Base-by-base conservation (phyloP, 2,329 filamentous ascomycete species). In the Cadophora sp. region DNA sequence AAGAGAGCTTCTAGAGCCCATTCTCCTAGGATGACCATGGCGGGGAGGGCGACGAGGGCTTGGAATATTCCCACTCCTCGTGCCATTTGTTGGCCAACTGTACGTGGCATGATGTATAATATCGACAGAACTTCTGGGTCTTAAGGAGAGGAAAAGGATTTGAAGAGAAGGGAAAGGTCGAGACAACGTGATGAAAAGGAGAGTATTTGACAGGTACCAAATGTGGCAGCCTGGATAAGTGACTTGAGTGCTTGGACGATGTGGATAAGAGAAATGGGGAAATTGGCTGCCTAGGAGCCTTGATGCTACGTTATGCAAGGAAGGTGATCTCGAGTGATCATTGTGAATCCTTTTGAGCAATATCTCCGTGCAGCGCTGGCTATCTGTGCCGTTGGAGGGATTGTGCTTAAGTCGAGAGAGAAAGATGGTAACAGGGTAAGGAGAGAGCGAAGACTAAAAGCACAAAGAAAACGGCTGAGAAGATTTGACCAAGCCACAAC, bases 21-120 rank as follows among this genome's bases (percentile, higher is more conserved):
- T 16, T n/a, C 31, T 3, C 66, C 70, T 5, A 69, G 53, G 24
- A 43, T 50, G 29, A 72, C 16, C 60, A 72, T 66, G 7, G 67
- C 56, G 26, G 70, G 70, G 6, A 72, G 58, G 12, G 71, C 71
- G n/a, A 72, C 53, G 22, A 73, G 50, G 4, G 59, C 71, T 67
- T 73, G 71, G 62, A 73, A 73, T 22, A 73, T 40, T 24, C 70
- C 66, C 24, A 66, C 29, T n/a, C 68, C 69, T 0, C 71, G 71
- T 7, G 66, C 67, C 59, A 73, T 72, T 55, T 70, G 70, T 50
- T 71, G 60, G 22, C 65, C 63, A 9, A 73, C 60, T 34, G 64
- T 53, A 34, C 46, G 58, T 4, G 70, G 46, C 70, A 72, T 72
- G 50, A 56, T 29, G 58, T n/a, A n/a, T n/a, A n/a, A 22, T 53